Evolutionary conservation across 257 asterid genomes (phyloP).

Genomic region (Salvia miltiorrhiza): DNA sequence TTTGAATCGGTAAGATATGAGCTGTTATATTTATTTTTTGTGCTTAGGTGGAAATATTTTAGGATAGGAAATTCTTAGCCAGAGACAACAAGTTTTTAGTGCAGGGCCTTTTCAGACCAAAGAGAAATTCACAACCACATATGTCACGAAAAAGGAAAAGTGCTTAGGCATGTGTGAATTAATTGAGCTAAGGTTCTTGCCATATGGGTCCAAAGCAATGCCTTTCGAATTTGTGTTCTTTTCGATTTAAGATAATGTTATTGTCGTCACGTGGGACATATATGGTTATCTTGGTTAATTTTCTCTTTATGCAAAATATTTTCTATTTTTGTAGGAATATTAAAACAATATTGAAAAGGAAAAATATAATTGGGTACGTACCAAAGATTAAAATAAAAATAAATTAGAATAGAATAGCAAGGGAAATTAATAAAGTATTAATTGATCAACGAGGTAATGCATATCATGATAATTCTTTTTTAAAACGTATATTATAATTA

Average conservation of each 20-base stretch:
- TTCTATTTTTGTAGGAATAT: too few species aligned
- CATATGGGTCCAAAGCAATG: not conserved
- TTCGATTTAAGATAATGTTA: not conserved
- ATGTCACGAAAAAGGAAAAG: not conserved
- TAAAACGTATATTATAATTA: too few species aligned
- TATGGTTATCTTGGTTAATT: not conserved
- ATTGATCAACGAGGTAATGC: too few species aligned
- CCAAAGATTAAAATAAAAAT: too few species aligned
- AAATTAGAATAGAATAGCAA: too few species aligned
- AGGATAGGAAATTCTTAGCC: not conserved
- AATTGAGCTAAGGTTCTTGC: not conserved
- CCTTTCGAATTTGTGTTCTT: not conserved
- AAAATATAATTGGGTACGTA: too few species aligned
- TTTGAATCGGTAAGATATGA: too few species aligned
- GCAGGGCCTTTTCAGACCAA: not conserved
- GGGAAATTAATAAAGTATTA: too few species aligned
- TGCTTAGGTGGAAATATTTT: not conserved
- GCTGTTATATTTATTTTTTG: not conserved
- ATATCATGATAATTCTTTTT: too few species aligned
- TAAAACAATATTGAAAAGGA: too few species aligned
- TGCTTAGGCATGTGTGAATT: not conserved
- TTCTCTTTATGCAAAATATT: not conserved
- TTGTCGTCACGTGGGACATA: not conserved
- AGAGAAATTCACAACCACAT: not conserved
- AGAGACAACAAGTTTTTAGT: not conserved